Conservation (phyloP, 805 yeast species). For the Candida berthetii region DNA sequence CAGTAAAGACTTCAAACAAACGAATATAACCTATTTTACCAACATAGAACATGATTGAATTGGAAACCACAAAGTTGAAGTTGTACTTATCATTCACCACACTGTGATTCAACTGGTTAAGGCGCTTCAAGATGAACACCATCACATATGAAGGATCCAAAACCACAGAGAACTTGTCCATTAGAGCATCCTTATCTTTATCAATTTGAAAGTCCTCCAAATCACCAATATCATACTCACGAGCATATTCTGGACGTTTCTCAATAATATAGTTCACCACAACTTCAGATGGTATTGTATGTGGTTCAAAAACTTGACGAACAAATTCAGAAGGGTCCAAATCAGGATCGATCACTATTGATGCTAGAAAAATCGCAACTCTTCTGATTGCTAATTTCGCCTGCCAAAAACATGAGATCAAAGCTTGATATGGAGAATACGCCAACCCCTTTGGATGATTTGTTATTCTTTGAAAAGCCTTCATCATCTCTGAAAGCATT, state of each 20-base stretch:
- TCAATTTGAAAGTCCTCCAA: conserved; percentile 1
- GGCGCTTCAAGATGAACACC: not conserved
- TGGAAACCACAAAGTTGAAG: not conserved
- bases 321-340: not conserved
- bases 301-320: not conserved
- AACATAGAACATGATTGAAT: not conserved
- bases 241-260: not conserved
- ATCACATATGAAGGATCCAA: not conserved
- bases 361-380: not conserved
- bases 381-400: conserved; percentile 1
- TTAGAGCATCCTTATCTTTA: not conserved
- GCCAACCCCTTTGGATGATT: not conserved
- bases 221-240: not conserved
- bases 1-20: not conserved
- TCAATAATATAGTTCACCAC: not conserved
- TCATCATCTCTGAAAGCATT: not conserved
- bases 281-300: not conserved
- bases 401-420: not conserved
- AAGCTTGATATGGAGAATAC: not conserved
- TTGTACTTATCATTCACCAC: not conserved
- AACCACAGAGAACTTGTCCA: not conserved
- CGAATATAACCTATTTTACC: not conserved
- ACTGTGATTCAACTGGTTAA: not conserved
- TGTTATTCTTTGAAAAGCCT: not conserved
- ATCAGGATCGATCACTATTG: not conserved